Evolutionary conservation across 164 flowering plant genomes (phyloP).

Genomic region (Magnolia kwangsiensis): DNA sequence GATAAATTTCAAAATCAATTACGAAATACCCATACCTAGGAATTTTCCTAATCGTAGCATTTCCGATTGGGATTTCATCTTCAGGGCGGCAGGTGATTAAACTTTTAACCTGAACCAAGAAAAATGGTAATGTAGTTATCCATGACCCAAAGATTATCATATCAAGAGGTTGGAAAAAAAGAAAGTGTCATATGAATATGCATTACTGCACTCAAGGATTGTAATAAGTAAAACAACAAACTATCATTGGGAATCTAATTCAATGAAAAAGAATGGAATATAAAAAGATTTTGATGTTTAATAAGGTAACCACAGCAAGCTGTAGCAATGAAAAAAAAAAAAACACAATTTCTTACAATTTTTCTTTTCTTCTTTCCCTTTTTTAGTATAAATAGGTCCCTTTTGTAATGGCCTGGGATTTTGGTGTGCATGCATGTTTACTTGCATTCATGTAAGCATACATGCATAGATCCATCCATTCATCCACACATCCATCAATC

Average conservation of each 20-base stretch:
- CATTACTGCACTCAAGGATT: not conserved
- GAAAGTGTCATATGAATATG: not conserved
- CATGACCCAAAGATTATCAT: not conserved
- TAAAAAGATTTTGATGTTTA: not conserved
- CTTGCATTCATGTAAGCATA: no score
- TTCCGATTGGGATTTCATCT: slow-evolving; percentile 48
- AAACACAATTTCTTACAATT: not conserved
- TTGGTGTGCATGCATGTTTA: no score
- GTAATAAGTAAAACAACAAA: not conserved
- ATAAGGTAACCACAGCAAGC: not conserved
- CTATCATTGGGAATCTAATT: not conserved
- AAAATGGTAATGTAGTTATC: not conserved
- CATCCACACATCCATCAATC: no score
- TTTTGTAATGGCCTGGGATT: no score
- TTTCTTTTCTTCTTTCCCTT: not conserved
- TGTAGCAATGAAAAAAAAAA: no score
- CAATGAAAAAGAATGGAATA: not conserved
- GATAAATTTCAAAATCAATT: no score
- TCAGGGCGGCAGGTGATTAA: slow-evolving; percentile 46
- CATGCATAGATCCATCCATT: no score
- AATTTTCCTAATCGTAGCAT: slow-evolving; percentile 48
- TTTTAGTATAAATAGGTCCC: no score
- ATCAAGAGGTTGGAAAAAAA: not conserved
- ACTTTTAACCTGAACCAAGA: slow-evolving; percentile 48
- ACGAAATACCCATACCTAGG: slow-evolving; percentile 36